phyloP scores from a whole-genome alignment of 116 monocot species.

The Zostera marina region DNA sequence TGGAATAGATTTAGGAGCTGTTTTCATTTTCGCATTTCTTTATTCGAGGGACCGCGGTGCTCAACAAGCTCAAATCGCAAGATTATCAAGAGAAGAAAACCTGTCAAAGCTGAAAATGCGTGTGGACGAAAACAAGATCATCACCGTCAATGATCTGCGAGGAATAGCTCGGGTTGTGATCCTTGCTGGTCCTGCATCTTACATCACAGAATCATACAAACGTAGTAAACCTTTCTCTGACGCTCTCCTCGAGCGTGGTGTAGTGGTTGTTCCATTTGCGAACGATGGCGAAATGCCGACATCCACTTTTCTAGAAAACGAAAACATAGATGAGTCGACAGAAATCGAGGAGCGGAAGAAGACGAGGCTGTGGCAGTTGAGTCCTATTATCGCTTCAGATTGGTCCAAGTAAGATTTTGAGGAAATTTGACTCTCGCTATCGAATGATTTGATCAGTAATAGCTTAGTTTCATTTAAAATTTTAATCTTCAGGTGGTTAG shows the following conservation, averaged over 20 bases:
- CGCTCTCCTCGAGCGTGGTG: constrained; percentile 59
- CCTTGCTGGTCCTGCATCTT: constrained; percentile 64
- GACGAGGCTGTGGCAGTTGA: constrained; percentile 77
- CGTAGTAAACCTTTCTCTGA: constrained; percentile 47
- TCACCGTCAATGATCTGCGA: constrained; percentile 47
- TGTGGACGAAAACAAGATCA: constrained; percentile 35
- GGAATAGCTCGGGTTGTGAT: constrained; percentile 76
- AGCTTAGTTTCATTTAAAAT: not conserved
- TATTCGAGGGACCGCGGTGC: constrained; percentile 64
- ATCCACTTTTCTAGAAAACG: constrained; percentile 28
- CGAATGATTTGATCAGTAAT: not conserved
- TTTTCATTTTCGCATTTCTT: constrained; percentile 62
- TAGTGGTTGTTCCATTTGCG: constrained; percentile 66
- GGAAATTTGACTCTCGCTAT: not conserved
- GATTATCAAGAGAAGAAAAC: constrained; percentile 70
- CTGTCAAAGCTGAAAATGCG: constrained; percentile 68
- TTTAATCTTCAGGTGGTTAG: constrained; percentile 55
- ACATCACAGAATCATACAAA: constrained; percentile 49
- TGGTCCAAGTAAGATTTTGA: constrained; percentile 64
- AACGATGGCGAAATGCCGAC: constrained; percentile 35
- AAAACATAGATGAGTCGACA: constrained; percentile 1
- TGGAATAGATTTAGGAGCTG: constrained; percentile 69
- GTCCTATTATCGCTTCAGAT: constrained; percentile 42
- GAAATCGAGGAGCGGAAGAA: constrained; percentile 11
- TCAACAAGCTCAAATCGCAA: constrained; percentile 61